These are phyloP conservation scores for Aspergillus ochraceus DNA, from an alignment of 2,329 filamentous ascomycete species.

Conservation along the genomic window DNA sequence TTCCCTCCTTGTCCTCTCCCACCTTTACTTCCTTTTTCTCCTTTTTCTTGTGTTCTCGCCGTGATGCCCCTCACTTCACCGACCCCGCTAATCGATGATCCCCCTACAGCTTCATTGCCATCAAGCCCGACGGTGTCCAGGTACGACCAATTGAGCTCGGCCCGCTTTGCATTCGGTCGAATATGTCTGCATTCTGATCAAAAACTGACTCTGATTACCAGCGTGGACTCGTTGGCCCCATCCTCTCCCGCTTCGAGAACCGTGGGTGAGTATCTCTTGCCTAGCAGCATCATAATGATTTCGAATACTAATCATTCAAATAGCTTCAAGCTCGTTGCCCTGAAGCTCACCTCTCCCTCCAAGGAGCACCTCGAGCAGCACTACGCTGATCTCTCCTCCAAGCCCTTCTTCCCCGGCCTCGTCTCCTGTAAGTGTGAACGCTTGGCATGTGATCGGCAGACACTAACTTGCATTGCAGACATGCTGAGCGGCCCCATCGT, in stretches of 20 bases:
- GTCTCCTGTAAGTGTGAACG: conserved; percentile 70
- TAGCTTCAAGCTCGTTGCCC: conserved; percentile 96
- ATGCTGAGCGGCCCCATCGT: conserved; percentile 96
- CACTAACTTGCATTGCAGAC: conserved; percentile 57
- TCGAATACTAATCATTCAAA: conserved; percentile 6
- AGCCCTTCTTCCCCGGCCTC: conserved; percentile 96
- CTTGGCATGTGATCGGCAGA: neutral
- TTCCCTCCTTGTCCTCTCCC: neutral
- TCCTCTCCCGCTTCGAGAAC: conserved; percentile 97
- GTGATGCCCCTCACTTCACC: conserved; percentile 20
- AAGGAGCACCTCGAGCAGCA: conserved; percentile 98
- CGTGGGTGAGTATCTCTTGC: conserved; percentile 68
- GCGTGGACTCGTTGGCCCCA: conserved; percentile 97
- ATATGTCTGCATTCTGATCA: neutral
- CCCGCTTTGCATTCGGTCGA: neutral
- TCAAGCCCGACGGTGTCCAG: conserved; percentile 99
- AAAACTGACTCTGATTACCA: conserved; percentile 44
- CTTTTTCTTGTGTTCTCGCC: neutral
- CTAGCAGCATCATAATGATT: neutral
- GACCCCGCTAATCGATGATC: conserved; percentile 34
- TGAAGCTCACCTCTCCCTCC: conserved; percentile 88
- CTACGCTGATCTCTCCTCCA: conserved; percentile 88
- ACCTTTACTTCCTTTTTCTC: conserved; percentile 1
- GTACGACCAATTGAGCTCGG: conserved; percentile 50
- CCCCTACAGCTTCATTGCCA: conserved; percentile 86